A percentile compares a stretch with the other conserved stretches of the same genome.
Evolutionary conservation across 2,329 filamentous ascomycete species (phyloP).

Genomic region (Pseudocercospora cruenta): DNA sequence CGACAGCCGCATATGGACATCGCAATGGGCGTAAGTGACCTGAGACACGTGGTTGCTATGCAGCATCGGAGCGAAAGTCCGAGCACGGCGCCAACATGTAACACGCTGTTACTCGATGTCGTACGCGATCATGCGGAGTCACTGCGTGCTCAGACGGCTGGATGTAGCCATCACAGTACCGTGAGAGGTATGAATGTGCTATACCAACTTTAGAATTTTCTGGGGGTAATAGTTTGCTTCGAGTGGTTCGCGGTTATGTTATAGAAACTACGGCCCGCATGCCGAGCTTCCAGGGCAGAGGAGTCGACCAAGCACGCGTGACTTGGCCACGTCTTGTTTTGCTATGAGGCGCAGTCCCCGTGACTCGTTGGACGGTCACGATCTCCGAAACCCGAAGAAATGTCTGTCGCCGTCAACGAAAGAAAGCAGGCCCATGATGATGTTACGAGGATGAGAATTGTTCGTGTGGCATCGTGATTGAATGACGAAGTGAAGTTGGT

Average conservation of each 20-base stretch:
- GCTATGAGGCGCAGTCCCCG: conserved; percentile 10
- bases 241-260: conserved; percentile 10
- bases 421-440: conserved; percentile 26
- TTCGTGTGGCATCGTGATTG: conserved; percentile 11
- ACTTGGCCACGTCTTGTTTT: conserved; percentile 15
- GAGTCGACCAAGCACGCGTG: conserved; percentile 19
- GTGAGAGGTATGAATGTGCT: not conserved
- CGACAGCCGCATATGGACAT: not conserved
- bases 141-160: conserved; percentile 7
- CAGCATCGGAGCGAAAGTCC: not conserved
- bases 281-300: conserved; percentile 19
- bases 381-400: not conserved
- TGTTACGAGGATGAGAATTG: conserved; percentile 22
- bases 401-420: not conserved
- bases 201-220: conserved; percentile 1
- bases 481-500: conserved; percentile 6
- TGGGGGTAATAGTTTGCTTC: not conserved
- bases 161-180: conserved; percentile 5
- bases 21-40: not conserved
- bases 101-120: not conserved
- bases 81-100: not conserved
- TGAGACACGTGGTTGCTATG: not conserved
- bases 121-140: conserved; percentile 8
- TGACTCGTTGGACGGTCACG: conserved; percentile 1
- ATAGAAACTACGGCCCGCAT: conserved; percentile 17